These are phyloP conservation scores for Euphrasia confusa DNA, from an alignment of 257 asterid genomes.

Conservation along the genomic window DNA sequence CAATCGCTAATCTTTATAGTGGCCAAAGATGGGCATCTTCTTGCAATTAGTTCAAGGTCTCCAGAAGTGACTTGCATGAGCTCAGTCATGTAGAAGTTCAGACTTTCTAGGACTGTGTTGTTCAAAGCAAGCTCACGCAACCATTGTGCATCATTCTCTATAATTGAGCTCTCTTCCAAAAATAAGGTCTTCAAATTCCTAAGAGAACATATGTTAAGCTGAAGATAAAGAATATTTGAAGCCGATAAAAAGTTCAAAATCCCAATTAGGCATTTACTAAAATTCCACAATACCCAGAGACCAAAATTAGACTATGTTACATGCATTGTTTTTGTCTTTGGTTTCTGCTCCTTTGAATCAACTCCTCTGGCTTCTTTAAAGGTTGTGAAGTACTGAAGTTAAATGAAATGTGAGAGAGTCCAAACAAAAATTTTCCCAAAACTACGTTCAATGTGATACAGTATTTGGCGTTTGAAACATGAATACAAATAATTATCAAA, in stretches of 20 bases:
- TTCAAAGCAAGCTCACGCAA: slow-evolving; percentile 47
- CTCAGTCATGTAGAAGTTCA: slow-evolving; percentile 52
- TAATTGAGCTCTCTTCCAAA: slow-evolving; percentile 47
- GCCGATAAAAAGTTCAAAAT: background rate
- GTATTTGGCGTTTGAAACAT: too few species aligned
- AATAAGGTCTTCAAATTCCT: slow-evolving; percentile 40
- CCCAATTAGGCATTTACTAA: background rate
- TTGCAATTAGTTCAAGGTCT: slow-evolving; percentile 50
- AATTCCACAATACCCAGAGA: background rate
- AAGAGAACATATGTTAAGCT: slow-evolving; percentile 10
- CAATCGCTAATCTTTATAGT: slow-evolving; percentile 48
- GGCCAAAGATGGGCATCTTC: slow-evolving; percentile 38
- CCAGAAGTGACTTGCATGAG: slow-evolving; percentile 29
- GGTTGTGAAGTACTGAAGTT: too few species aligned
- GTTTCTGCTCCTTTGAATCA: too few species aligned
- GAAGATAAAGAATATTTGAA: background rate
- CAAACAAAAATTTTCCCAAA: too few species aligned
- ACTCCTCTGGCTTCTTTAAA: too few species aligned
- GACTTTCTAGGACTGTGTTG: slow-evolving; percentile 42
- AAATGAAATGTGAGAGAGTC: too few species aligned
- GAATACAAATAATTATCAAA: too few species aligned
- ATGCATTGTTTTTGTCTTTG: too few species aligned
- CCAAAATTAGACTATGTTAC: too few species aligned
- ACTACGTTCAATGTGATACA: too few species aligned
- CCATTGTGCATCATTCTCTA: slow-evolving; percentile 56